A percentile compares a stretch with the other conserved stretches of the same genome.
Conservation (phyloP, 2,329 filamentous ascomycete species). For the Claviceps sp. region DNA sequence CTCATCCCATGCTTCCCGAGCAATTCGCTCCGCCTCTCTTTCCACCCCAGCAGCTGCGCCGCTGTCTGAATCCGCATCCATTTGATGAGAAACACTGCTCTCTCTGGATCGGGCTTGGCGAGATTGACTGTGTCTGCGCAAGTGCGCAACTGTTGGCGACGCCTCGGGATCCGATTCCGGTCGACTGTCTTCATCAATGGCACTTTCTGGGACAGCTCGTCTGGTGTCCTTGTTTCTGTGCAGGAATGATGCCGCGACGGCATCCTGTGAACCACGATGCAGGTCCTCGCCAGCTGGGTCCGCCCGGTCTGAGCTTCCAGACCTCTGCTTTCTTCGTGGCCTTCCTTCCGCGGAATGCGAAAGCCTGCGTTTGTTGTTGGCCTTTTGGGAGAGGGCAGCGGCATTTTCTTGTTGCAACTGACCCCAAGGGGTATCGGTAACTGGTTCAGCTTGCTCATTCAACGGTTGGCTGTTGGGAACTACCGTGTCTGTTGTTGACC, state of each 20-base stretch:
- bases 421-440: constrained; percentile 4
- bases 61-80: constrained; percentile 12
- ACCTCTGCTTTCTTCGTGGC: constrained; percentile 20
- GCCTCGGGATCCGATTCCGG: constrained; percentile 10
- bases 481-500: constrained; percentile 3
- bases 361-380: constrained; percentile 22
- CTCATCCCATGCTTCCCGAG: constrained; percentile 22
- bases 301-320: constrained; percentile 11
- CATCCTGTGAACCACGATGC: not conserved
- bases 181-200: constrained; percentile 10
- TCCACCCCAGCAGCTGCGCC: constrained; percentile 5
- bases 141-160: constrained; percentile 17
- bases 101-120: constrained; percentile 16
- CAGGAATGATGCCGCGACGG: constrained; percentile 6
- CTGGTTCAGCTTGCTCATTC: not conserved
- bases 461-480: constrained; percentile 4
- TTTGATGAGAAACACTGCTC: constrained; percentile 12
- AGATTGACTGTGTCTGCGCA: constrained; percentile 14
- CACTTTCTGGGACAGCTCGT: constrained; percentile 6
- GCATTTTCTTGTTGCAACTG: constrained; percentile 7
- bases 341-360: constrained; percentile 18
- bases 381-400: constrained; percentile 9
- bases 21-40: constrained; percentile 17
- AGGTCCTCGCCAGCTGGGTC: constrained; percentile 6
- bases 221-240: constrained; percentile 2